Percentiles rank a stretch among this genome's conserved stretches.
phyloP scores from a whole-genome alignment of 257 asterid genomes.

The Solanum chiquidenum region DNA sequence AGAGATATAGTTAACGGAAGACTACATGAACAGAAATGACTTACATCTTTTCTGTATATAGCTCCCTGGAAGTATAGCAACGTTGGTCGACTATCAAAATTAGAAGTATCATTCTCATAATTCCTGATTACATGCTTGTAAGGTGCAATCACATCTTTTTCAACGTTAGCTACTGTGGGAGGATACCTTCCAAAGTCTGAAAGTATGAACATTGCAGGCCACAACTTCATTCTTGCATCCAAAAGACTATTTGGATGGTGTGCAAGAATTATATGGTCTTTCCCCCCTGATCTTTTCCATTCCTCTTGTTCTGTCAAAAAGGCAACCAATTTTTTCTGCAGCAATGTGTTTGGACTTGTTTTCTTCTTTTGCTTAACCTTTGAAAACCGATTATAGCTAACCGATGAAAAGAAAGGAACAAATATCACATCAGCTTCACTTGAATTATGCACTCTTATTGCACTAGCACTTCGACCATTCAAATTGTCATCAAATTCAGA shows the following conservation, averaged over 20 bases:
- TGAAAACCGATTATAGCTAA: constrained; percentile 65
- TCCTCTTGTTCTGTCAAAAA: constrained; percentile 50
- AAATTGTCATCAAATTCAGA: constrained; percentile 37
- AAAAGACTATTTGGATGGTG: constrained; percentile 92
- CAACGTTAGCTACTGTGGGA: constrained; percentile 72
- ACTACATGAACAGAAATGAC: constrained; percentile 10
- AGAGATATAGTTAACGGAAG: not conserved
- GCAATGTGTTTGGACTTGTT: constrained; percentile 31
- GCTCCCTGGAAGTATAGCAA: constrained; percentile 95
- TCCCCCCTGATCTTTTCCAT: constrained; percentile 79
- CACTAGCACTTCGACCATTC: constrained; percentile 45
- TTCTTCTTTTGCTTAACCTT: constrained; percentile 38
- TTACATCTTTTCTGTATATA: constrained; percentile 86
- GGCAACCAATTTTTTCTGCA: constrained; percentile 66
- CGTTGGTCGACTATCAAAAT: constrained; percentile 57
- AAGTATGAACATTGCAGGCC: constrained; percentile 74
- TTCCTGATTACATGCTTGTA: constrained; percentile 59
- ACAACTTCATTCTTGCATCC: constrained; percentile 75
- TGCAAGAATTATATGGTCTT: constrained; percentile 73
- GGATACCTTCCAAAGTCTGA: constrained; percentile 95
- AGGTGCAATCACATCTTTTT: constrained; percentile 89
- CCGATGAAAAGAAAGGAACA: constrained; percentile 84
- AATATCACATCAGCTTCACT: constrained; percentile 87
- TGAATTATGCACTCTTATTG: constrained; percentile 51
- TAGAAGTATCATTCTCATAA: constrained; percentile 47